phyloP scores from a whole-genome alignment of 106 monocot genomes.

The Phalaenopsis equestris region DNA sequence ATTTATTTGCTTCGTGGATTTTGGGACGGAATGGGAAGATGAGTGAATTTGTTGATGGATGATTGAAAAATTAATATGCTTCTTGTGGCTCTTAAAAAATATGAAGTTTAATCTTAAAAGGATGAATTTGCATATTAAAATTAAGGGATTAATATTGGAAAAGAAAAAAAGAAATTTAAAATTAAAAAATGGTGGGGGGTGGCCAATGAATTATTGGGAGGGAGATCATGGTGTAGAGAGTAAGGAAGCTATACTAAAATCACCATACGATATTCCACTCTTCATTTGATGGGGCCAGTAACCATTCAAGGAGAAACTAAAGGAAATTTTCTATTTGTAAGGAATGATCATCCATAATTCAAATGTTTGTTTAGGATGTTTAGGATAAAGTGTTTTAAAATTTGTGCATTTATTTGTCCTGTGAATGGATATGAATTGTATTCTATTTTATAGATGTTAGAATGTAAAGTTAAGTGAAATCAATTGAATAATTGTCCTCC shows the following conservation, averaged over 20 bases:
- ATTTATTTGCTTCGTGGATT: not conserved
- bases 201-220: not conserved
- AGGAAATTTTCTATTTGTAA: not conserved
- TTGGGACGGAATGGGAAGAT: not conserved
- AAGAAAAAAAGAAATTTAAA: not conserved
- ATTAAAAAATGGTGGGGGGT: not conserved
- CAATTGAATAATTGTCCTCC: no score
- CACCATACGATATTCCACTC: not conserved
- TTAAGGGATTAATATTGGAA: not conserved
- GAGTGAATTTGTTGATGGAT: not conserved
- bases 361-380: not conserved
- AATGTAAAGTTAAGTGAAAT: no score
- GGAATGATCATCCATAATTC: not conserved
- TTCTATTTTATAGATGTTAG: no score
- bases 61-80: not conserved
- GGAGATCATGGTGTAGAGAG: not conserved
- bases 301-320: not conserved
- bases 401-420: no score
- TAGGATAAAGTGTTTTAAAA: no score
- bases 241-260: not conserved
- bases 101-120: no score
- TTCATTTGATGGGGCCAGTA: not conserved
- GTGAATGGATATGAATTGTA: no score
- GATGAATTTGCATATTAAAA: not conserved
- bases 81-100: not conserved